Percentiles rank a stretch among this genome's conserved stretches.
Conservation (phyloP, 805 yeast species). For the Cyberlindnera amylophila region DNA sequence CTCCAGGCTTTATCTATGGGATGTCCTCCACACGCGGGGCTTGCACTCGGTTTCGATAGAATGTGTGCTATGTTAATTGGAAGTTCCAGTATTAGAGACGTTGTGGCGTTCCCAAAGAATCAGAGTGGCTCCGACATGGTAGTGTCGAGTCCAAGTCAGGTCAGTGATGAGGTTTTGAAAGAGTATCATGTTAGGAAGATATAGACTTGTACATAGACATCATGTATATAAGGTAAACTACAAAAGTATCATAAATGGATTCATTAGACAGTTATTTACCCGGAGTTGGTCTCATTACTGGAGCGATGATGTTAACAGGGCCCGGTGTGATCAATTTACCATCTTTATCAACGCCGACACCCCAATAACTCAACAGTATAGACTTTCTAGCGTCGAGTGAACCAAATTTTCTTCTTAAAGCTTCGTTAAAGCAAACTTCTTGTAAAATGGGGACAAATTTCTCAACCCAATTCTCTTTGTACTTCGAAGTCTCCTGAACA, state of each 20-base stretch:
- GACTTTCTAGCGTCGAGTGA: slow-evolving; percentile 38
- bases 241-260: too few species aligned
- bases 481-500: slow-evolving; percentile 66
- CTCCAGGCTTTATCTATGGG: slow-evolving; percentile 80
- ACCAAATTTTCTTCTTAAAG: slow-evolving; percentile 68
- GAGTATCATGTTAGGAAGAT: slow-evolving; percentile 45
- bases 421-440: slow-evolving; percentile 90
- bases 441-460: slow-evolving; percentile 73
- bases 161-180: slow-evolving; percentile 44
- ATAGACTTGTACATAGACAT: too few species aligned
- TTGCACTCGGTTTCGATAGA: slow-evolving; percentile 93
- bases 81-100: slow-evolving; percentile 77
- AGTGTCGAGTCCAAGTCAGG: slow-evolving; percentile 78
- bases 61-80: slow-evolving; percentile 89
- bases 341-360: slow-evolving; percentile 17
- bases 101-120: slow-evolving; percentile 93
- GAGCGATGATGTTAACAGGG: too few species aligned
- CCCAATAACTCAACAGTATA: slow-evolving; percentile 32
- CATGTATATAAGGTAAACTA: too few species aligned
- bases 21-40: slow-evolving; percentile 98
- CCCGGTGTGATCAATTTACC: slow-evolving; percentile 18
- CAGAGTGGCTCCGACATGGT: slow-evolving; percentile 84
- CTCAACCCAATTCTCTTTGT: slow-evolving; percentile 79
- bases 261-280: not conserved
- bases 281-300: too few species aligned